Evolutionary conservation across 257 asterid genomes (phyloP).

Genomic region (Anisodus tanguticus): DNA sequence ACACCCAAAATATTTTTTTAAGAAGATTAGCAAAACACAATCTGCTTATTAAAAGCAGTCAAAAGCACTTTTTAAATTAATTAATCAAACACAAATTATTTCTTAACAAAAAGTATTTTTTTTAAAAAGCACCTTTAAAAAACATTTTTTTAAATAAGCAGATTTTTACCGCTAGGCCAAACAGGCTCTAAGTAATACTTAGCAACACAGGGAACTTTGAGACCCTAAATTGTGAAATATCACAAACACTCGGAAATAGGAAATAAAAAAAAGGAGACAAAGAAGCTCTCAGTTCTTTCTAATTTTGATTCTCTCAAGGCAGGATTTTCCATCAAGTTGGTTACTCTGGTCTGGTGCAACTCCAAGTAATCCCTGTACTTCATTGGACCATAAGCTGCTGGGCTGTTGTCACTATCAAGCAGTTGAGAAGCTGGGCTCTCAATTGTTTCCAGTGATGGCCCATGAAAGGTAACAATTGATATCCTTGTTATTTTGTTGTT

Average conservation of each 20-base stretch:
- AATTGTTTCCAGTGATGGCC: slow-evolving; percentile 60
- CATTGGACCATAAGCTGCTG: slow-evolving; percentile 49
- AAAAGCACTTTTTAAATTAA: too few relatives aligned
- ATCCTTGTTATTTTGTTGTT: slow-evolving; percentile 57
- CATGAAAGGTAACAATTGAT: slow-evolving; percentile 62
- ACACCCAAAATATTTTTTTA: too few relatives aligned
- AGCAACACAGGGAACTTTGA: background rate
- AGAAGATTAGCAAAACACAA: too few relatives aligned
- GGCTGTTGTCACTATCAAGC: slow-evolving; percentile 31
- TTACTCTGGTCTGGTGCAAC: slow-evolving; percentile 64
- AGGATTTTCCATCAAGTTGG: slow-evolving; percentile 55
- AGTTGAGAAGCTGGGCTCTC: slow-evolving; percentile 54
- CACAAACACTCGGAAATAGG: background rate
- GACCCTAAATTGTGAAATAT: background rate
- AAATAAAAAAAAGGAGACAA: too few relatives aligned
- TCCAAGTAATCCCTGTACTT: slow-evolving; percentile 60
- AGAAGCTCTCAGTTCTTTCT: slow-evolving; percentile 17
- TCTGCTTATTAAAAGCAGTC: too few relatives aligned
- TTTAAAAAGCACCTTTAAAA: too few relatives aligned
- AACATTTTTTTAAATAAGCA: too few relatives aligned
- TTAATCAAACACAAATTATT: too few relatives aligned
- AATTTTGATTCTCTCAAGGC: slow-evolving; percentile 46
- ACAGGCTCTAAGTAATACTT: too few relatives aligned
- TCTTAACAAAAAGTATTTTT: too few relatives aligned
- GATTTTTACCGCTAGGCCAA: too few relatives aligned